Percentiles rank a stretch among this genome's conserved stretches.
phyloP scores from a whole-genome alignment of 257 asterid species.

The Capsicum baccatum region DNA sequence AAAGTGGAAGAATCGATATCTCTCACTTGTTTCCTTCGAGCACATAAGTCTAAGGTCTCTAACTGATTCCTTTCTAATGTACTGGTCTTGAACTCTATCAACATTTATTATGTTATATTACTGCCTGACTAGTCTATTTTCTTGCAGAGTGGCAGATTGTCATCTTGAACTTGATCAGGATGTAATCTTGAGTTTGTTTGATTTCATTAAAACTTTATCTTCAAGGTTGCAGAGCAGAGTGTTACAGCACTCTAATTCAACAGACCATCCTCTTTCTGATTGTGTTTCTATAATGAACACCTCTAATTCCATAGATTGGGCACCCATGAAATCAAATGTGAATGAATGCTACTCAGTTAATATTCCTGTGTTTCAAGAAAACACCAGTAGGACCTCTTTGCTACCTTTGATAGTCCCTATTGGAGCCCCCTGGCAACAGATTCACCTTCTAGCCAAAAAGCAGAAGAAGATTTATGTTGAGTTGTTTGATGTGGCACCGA shows the following conservation, averaged over 20 bases:
- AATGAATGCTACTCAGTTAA: conserved; percentile 40
- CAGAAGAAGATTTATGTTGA: conserved; percentile 90
- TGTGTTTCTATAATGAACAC: conserved; percentile 21
- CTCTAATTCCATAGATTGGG: conserved; percentile 39
- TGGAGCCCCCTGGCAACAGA: conserved; percentile 99
- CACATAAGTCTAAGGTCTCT: conserved; percentile 31
- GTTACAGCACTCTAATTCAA: conserved; percentile 52
- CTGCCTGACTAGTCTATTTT: conserved; percentile 33
- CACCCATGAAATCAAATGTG: conserved; percentile 41
- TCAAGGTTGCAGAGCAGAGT: conserved; percentile 65
- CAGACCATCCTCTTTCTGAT: conserved; percentile 49
- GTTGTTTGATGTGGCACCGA: conserved; percentile 80
- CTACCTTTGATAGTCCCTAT: conserved; percentile 72
- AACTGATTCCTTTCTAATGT: conserved; percentile 11
- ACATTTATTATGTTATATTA: conserved; percentile 26
- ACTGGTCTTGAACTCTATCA: not conserved
- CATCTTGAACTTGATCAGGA: conserved; percentile 94
- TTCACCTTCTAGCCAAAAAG: conserved; percentile 68
- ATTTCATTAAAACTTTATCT: conserved; percentile 64
- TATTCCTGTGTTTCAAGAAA: conserved; percentile 44
- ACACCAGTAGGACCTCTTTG: conserved; percentile 45
- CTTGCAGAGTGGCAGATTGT: conserved; percentile 81
- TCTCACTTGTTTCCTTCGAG: conserved; percentile 78
- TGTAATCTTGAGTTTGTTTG: conserved; percentile 74
- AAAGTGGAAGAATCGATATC: conserved; percentile 83